These are phyloP conservation scores for Globisporangium iwayamae DNA, from an alignment of 352 stramenopile genomes.

Conservation along the genomic window DNA sequence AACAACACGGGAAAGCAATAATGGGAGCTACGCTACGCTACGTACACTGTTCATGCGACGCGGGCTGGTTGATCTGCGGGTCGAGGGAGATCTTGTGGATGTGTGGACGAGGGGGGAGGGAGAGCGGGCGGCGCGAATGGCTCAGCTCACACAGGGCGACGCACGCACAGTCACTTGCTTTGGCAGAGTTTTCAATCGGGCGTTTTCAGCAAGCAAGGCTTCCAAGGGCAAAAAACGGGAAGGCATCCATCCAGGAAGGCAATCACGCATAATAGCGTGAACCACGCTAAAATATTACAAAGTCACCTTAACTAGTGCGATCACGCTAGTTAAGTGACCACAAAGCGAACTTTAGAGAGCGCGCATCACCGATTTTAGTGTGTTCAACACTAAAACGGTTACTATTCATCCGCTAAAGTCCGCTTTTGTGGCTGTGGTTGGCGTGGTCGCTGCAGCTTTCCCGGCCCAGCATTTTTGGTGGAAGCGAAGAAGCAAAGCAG, in stretches of 20 bases:
- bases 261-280: background rate
- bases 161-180: background rate
- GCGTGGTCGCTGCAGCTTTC: background rate
- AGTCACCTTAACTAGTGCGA: background rate
- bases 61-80: background rate
- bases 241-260: conserved; percentile 1
- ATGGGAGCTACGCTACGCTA: background rate
- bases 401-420: background rate
- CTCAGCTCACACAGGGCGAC: background rate
- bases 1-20: background rate
- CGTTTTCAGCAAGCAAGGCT: background rate
- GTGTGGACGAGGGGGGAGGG: background rate
- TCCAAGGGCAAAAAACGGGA: background rate
- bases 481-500: conserved; percentile 4
- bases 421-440: background rate
- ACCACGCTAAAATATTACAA: background rate
- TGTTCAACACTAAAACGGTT: background rate
- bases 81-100: background rate
- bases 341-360: too few species aligned
- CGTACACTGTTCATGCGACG: conserved; percentile 4
- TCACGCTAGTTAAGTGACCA: background rate
- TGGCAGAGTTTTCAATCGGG: background rate
- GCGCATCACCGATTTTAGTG: background rate
- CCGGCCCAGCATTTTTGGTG: conserved; percentile 1
- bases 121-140: background rate